Base-by-base conservation (phyloP, 2,329 filamentous ascomycete genomes). In the Sclerotinia trifoliorum region DNA sequence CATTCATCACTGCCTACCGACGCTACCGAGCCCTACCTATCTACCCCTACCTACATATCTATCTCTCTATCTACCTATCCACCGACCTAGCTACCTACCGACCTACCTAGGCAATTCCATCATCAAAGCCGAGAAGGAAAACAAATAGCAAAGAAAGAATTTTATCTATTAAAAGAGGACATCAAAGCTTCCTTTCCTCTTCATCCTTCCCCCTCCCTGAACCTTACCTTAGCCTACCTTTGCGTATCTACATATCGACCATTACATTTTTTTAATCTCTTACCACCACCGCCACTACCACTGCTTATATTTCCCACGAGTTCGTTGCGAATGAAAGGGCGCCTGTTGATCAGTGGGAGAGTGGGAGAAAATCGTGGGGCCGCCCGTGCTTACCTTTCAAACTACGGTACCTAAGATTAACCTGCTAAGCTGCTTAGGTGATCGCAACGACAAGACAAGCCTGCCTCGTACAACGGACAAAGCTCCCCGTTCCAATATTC, bases 311-410 rank as follows among this genome's bases (percentile, higher is more conserved):
- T 32, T 49, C 58, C 60, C 60, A 62, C 60, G 46, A 21, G 60
- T 62, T 51, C 60, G 60, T 62, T 19, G n/a, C 29, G 15, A 51
- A 62, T 51, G 6, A 51, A 62, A 51, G 60, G 32, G 7, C 60
- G 32, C 48, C 46, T 62, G n/a, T 51, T 62, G 60, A 51, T 62
- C 60, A 51, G 32, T 51, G 60, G 15, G 52, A 21, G 26, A 51
- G 32, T 49, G 58, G 15, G 54, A 35, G 29, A 35, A n/a, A 21
- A 55, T 52, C 49, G 49, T 52, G 49, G 26, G 39, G 39, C 39
- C 39, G 15, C 39, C 39, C 39, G 15, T 42, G 39, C 39, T 42
- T 15, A 42, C 39, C 39, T 42, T 13, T 39, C 2, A 13, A 13
- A 39, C 35, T 35, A 35, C 35, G 35, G 35, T 35, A 35, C 35